Evolutionary conservation across 2,329 filamentous ascomycete species (phyloP).

Genomic region (Microcera coccophila): DNA sequence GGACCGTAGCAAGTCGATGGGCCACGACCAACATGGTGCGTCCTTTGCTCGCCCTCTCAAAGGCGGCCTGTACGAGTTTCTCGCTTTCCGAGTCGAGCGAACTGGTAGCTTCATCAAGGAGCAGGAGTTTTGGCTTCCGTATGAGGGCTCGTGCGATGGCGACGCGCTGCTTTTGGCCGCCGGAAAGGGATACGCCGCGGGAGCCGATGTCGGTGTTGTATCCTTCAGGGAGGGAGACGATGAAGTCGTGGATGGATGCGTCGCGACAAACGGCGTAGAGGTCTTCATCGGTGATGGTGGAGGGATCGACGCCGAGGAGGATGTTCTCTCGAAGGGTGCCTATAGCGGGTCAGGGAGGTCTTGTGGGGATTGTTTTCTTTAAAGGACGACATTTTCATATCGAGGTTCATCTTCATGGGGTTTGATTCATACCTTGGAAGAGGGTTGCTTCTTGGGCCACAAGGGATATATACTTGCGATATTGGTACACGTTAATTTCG

Average conservation of each 20-base stretch:
- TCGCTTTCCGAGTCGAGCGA: conserved; percentile 63
- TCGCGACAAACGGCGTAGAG: conserved; percentile 53
- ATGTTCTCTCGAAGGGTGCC: conserved; percentile 67
- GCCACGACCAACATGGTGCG: conserved; percentile 72
- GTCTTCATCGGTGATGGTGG: conserved; percentile 47
- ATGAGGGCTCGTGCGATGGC: conserved; percentile 67
- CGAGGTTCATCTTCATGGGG: too few relatives aligned
- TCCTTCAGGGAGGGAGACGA: conserved; percentile 61
- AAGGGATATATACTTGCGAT: conserved; percentile 62
- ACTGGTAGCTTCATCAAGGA: conserved; percentile 71
- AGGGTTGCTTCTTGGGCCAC: conserved; percentile 73
- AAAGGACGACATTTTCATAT: too few relatives aligned
- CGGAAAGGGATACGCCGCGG: conserved; percentile 62
- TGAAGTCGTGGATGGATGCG: conserved; percentile 69
- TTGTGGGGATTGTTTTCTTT: too few relatives aligned
- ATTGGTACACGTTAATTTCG: conserved; percentile 55
- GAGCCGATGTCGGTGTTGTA: conserved; percentile 66
- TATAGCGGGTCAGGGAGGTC: conserved; percentile 12
- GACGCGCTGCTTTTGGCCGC: conserved; percentile 69
- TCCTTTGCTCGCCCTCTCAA: conserved; percentile 59
- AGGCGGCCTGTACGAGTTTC: conserved; percentile 61
- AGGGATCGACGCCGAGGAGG: conserved; percentile 57
- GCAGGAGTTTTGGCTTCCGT: conserved; percentile 59
- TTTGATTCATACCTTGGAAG: conserved; percentile 59
- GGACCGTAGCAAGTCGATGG: conserved; percentile 71